These are phyloP conservation scores for Fusarium tupiense DNA, from an alignment of 2,329 filamentous ascomycete genomes.

Conservation along the genomic window DNA sequence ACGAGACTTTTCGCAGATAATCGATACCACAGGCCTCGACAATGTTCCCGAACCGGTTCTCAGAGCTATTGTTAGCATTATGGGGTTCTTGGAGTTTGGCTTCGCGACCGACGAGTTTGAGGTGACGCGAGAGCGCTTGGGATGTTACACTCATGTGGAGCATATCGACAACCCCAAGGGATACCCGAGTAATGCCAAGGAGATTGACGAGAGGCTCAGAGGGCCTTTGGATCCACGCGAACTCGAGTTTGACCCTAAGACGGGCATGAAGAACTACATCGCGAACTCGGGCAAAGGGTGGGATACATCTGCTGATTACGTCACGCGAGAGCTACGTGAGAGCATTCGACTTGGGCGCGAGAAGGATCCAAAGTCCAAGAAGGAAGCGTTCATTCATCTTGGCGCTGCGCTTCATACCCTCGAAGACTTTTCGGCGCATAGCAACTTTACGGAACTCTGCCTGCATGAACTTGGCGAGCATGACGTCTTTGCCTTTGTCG, in stretches of 20 bases:
- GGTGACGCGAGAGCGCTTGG: slow-evolving; percentile 78
- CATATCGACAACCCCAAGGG: slow-evolving; percentile 79
- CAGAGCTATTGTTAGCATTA: slow-evolving; percentile 44
- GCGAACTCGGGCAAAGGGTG: slow-evolving; percentile 78
- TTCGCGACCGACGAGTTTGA: slow-evolving; percentile 85
- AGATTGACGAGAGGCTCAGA: slow-evolving; percentile 69
- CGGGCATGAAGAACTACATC: slow-evolving; percentile 97
- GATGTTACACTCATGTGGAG: slow-evolving; percentile 79
- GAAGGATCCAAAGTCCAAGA: slow-evolving; percentile 20
- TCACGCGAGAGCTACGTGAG: slow-evolving; percentile 74
- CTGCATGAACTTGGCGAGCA: slow-evolving; percentile 74
- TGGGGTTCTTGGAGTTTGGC: slow-evolving; percentile 52
- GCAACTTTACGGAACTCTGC: slow-evolving; percentile 79
- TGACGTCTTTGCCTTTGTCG: slow-evolving; percentile 67
- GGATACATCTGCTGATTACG: slow-evolving; percentile 85
- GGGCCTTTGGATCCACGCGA: slow-evolving; percentile 59
- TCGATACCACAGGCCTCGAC: slow-evolving; percentile 66
- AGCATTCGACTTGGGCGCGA: slow-evolving; percentile 75
- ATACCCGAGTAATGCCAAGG: slow-evolving; percentile 77
- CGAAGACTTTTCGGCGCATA: slow-evolving; percentile 73
- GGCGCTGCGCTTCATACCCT: slow-evolving; percentile 78
- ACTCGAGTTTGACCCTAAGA: slow-evolving; percentile 73
- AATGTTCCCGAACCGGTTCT: slow-evolving; percentile 44
- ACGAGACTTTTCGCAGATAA: slow-evolving; percentile 80
- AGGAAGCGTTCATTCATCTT: slow-evolving; percentile 54